phyloP scores from a whole-genome alignment of 768 basidiomycete genomes.

The Lentinula edodes region DNA sequence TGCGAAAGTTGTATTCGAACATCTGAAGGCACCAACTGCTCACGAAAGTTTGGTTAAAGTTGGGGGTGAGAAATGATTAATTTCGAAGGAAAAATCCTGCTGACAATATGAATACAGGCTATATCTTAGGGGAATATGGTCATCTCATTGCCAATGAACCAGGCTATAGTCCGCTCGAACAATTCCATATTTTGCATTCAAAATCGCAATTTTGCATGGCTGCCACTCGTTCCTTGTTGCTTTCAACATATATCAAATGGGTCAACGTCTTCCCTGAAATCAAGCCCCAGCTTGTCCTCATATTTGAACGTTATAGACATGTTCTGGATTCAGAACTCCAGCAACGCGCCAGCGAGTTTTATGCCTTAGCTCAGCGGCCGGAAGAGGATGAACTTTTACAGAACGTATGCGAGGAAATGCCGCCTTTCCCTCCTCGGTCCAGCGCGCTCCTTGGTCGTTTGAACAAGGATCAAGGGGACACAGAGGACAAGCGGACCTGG shows the following conservation, averaged over 20 bases:
- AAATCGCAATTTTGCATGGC: slow-evolving; percentile 95
- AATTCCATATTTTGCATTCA: slow-evolving; percentile 87
- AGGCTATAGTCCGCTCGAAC: slow-evolving; percentile 90
- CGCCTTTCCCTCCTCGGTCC: slow-evolving; percentile 93
- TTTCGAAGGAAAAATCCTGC: neutral
- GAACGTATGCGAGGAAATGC: slow-evolving; percentile 98
- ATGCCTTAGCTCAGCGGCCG: slow-evolving; percentile 74
- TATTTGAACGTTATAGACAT: slow-evolving; percentile 97
- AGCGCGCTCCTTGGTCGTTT: slow-evolving; percentile 84
- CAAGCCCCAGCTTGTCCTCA: slow-evolving; percentile 86
- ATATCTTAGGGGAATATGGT: slow-evolving; percentile 97
- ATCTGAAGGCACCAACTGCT: slow-evolving; percentile 77
- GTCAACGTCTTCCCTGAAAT: slow-evolving; percentile 99
- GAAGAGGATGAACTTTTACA: slow-evolving; percentile 92
- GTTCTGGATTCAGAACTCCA: slow-evolving; percentile 96
- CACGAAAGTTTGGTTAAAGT: slow-evolving; percentile 96
- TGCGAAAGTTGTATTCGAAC: slow-evolving; percentile 85
- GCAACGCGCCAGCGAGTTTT: slow-evolving; percentile 97
- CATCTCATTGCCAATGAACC: slow-evolving; percentile 94
- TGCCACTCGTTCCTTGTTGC: slow-evolving; percentile 82
- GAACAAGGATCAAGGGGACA: slow-evolving; percentile 85
- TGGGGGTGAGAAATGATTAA: slow-evolving; percentile 54
- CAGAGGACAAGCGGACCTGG: slow-evolving; percentile 96
- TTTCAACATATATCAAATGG: slow-evolving; percentile 99
- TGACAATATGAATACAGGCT: slow-evolving; percentile 44